phyloP scores from a whole-genome alignment of 1,139 yeast genomes.

The Meyerozyma smithsonii region DNA sequence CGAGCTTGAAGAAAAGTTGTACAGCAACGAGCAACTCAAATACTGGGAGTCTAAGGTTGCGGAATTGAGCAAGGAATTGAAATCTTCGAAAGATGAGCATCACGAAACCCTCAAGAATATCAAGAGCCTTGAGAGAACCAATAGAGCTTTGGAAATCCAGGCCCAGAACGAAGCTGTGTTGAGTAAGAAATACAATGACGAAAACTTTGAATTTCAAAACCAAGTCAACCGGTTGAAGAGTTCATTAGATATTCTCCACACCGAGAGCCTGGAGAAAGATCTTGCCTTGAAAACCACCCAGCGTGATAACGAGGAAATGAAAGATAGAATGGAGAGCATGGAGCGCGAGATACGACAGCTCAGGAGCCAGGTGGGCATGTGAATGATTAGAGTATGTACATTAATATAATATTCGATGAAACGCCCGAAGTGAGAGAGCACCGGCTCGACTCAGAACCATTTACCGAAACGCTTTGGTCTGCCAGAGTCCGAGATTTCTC shows the following conservation, averaged over 20 bases:
- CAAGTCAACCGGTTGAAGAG: slow-evolving; percentile 34
- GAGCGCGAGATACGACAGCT: slow-evolving; percentile 67
- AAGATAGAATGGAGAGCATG: slow-evolving; percentile 49
- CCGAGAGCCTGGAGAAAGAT: slow-evolving; percentile 40
- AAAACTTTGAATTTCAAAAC: slow-evolving; percentile 43
- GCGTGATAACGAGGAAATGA: slow-evolving; percentile 42
- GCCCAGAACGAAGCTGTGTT: slow-evolving; percentile 33
- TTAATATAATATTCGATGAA: too few species aligned
- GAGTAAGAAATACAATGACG: slow-evolving; percentile 43
- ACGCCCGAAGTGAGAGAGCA: too few species aligned
- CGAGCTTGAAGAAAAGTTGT: slow-evolving; percentile 37
- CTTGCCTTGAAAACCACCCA: slow-evolving; percentile 29
- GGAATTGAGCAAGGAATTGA: slow-evolving; percentile 27
- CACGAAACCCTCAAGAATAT: slow-evolving; percentile 30
- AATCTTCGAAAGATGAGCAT: slow-evolving; percentile 25
- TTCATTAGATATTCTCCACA: slow-evolving; percentile 32
- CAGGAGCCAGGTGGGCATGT: slow-evolving; percentile 34
- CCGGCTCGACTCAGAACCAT: slow-evolving; percentile 23
- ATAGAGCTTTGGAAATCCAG: slow-evolving; percentile 34
- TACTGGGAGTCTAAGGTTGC: slow-evolving; percentile 42
- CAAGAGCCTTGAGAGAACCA: slow-evolving; percentile 27
- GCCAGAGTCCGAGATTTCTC: slow-evolving; percentile 20
- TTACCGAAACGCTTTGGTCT: slow-evolving; percentile 13
- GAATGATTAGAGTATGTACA: slow-evolving; percentile 2
- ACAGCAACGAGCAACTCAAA: slow-evolving; percentile 41